Evolutionary conservation across 2,329 filamentous ascomycete genomes (phyloP), one percentile per base, ranked within the genome.

Genomic region (Dothistroma septosporum): DNA sequence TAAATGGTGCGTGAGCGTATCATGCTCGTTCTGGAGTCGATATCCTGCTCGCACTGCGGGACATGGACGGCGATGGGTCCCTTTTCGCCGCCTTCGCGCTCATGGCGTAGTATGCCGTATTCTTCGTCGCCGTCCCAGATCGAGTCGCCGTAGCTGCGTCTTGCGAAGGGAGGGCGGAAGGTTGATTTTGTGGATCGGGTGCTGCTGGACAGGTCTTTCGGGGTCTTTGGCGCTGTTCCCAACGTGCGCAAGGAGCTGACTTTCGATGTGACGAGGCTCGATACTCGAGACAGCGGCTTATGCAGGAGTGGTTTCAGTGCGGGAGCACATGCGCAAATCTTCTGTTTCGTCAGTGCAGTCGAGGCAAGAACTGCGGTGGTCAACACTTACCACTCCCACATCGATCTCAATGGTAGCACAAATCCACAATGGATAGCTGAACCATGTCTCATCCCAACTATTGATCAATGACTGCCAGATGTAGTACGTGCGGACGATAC

Each of bases 371-470:
- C 21, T 19, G 14, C 7, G 10, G 44, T 22, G 24, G 12, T n/a
- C 11, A 16, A 5, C 7, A 73, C 76, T 67, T 66, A 79, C 76
- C n/a, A 80, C 74, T 10, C 76, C 78, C 7, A 80, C 61, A 60
- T 80, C 77, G 9, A 80, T 76, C 64, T 80, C 78, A 2, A 80
- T 74, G 0, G 76, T 74, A 4, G 78, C 77, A 48, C 73, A 73
- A n/a, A 80, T 79, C 76, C 78, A 80, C 0, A 80, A 67, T 6
- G 76, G 76, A 68, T 77, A 79, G 4, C 76, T 71, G 57, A 73
- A 76, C 78, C 78, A 80, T 2, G 77, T 78, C 57, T 74, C 72
- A 55, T 80, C 78, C 61, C 76, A 79, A 56, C 72, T 76, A 2
- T 63, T 65, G 6, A 79, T 70, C 6, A 80, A 64, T 16, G 72